Percentiles rank a stretch among this genome's conserved stretches.
Conservation (phyloP, 2,329 filamentous ascomycete genomes). For the Aspergillus cejpii region DNA sequence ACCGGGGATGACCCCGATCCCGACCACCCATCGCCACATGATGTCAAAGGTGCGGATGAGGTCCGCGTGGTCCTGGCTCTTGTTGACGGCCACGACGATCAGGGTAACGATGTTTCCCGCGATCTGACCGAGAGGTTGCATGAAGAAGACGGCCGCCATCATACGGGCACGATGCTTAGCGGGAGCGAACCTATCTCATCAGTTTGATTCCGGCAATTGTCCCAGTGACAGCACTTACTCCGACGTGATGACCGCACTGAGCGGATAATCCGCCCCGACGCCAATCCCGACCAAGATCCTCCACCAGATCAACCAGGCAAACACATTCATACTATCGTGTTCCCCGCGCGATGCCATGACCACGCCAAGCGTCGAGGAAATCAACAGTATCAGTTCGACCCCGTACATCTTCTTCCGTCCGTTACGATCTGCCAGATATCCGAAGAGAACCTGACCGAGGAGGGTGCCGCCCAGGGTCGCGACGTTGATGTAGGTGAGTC, state of each 20-base stretch:
- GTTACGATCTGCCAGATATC: constrained; percentile 43
- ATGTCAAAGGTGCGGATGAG: constrained; percentile 46
- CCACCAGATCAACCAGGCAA: constrained; percentile 45
- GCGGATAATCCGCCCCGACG: constrained; percentile 62
- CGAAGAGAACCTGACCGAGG: constrained; percentile 45
- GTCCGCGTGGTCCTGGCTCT: constrained; percentile 22
- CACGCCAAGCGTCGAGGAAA: constrained; percentile 43
- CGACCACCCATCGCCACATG: constrained; percentile 62
- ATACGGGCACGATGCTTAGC: constrained; percentile 61
- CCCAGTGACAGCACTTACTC: constrained; percentile 55
- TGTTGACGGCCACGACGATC: constrained; percentile 34
- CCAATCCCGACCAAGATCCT: constrained; percentile 47
- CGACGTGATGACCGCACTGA: constrained; percentile 61
- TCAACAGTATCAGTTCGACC: constrained; percentile 44
- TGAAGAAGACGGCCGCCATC: constrained; percentile 62
- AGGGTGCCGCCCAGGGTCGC: constrained; percentile 44
- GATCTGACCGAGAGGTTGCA: constrained; percentile 62
- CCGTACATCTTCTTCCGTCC: constrained; percentile 49
- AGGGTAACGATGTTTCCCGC: constrained; percentile 58
- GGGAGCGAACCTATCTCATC: constrained; percentile 38
- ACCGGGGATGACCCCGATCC: constrained; percentile 58
- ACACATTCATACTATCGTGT: constrained; percentile 41
- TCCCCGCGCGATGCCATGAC: constrained; percentile 42
- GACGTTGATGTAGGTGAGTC: constrained; percentile 41
- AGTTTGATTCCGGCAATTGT: no score